Conservation (phyloP, 2,329 filamentous ascomycete genomes). For the Zarea fungicola region DNA sequence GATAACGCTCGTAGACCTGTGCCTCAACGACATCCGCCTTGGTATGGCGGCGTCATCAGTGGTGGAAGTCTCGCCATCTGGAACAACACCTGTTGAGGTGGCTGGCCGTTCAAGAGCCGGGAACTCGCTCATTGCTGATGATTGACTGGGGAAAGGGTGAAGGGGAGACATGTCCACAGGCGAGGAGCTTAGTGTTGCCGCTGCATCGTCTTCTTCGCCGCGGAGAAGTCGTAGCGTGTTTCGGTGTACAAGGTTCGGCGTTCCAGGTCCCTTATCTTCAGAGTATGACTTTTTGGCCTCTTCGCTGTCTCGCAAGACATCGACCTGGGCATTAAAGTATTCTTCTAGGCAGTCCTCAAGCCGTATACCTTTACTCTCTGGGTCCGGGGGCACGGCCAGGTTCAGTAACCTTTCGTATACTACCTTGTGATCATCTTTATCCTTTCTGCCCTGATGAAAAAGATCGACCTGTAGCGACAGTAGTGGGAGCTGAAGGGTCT, state of each 20-base stretch:
- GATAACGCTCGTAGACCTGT: slow-evolving; percentile 55
- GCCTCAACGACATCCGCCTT: slow-evolving; percentile 31
- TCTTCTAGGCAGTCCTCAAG: slow-evolving; percentile 88
- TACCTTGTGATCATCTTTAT: slow-evolving; percentile 87
- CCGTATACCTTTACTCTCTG: slow-evolving; percentile 65
- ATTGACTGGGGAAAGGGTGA: slow-evolving; percentile 8
- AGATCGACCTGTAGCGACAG: slow-evolving; percentile 91
- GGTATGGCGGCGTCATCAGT: slow-evolving; percentile 24
- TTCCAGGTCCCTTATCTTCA: slow-evolving; percentile 23
- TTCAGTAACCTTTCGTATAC: slow-evolving; percentile 88
- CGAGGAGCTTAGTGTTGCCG: slow-evolving; percentile 29
- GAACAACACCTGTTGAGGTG: not conserved
- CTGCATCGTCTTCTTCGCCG: slow-evolving; percentile 27
- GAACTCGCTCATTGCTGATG: slow-evolving; percentile 2
- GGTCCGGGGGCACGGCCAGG: slow-evolving; percentile 76
- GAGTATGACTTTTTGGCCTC: slow-evolving; percentile 43
- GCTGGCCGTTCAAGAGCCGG: slow-evolving; percentile 4
- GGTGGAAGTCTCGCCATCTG: not conserved
- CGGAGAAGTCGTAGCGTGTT: slow-evolving; percentile 31
- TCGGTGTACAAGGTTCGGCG: slow-evolving; percentile 23
- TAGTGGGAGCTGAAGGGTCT: slow-evolving; percentile 78
- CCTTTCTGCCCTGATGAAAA: slow-evolving; percentile 83
- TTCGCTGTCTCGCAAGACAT: slow-evolving; percentile 70
- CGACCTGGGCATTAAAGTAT: slow-evolving; percentile 92
- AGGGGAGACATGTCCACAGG: slow-evolving; percentile 26